These are phyloP conservation scores for Neocallimastix lanati DNA, from an alignment of 192 early-diverging fungal genomes.

Conservation along the genomic window DNA sequence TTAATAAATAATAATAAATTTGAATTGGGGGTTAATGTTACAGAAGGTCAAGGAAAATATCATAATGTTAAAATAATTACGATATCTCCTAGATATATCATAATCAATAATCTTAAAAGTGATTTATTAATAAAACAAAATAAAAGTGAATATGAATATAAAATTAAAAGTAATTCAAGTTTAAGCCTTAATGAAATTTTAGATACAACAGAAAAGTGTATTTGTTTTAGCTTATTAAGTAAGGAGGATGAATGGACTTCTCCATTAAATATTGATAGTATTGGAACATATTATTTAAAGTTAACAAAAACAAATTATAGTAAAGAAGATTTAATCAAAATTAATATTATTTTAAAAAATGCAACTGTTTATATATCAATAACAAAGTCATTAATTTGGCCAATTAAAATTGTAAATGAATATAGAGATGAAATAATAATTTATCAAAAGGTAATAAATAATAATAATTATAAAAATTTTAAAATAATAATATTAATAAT, in stretches of 20 bases:
- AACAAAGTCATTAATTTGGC: slow-evolving; percentile 66
- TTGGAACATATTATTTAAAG: slow-evolving; percentile 71
- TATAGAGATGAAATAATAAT: slow-evolving; percentile 51
- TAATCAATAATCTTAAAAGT: neutral
- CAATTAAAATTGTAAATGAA: slow-evolving; percentile 65
- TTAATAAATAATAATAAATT: slow-evolving; percentile 30
- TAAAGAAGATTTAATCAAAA: slow-evolving; percentile 50
- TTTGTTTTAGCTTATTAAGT: neutral
- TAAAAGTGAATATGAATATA: neutral
- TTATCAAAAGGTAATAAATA: slow-evolving; percentile 48
- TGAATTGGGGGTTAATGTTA: slow-evolving; percentile 66
- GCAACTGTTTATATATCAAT: slow-evolving; percentile 82
- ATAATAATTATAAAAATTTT: neutral
- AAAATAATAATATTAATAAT: too few relatives aligned
- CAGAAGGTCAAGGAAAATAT: slow-evolving; percentile 71
- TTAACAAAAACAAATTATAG: slow-evolving; percentile 35
- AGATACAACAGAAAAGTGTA: neutral
- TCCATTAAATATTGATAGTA: slow-evolving; percentile 69
- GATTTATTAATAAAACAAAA: neutral
- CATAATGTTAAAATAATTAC: neutral
- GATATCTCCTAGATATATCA: neutral
- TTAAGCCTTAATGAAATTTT: neutral
- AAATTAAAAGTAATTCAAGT: neutral
- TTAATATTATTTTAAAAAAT: slow-evolving; percentile 65
- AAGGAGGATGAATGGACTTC: slow-evolving; percentile 27